phyloP scores from a whole-genome alignment of 1,139 yeast genomes.

The Debaryomyces sp. region DNA sequence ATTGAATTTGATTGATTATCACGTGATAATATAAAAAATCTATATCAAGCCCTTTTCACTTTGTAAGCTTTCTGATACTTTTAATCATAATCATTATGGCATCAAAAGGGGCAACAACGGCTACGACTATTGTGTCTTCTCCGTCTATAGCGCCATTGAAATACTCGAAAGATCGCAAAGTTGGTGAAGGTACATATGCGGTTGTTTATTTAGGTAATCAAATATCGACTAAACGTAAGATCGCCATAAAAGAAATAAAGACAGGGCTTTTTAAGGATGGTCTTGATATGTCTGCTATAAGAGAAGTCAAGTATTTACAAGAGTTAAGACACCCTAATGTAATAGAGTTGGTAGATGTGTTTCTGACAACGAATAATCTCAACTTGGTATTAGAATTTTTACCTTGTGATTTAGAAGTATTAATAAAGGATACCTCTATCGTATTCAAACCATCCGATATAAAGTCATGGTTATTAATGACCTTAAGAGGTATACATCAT shows the following conservation, averaged over 20 bases:
- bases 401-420: conserved; percentile 88
- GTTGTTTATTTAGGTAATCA: conserved; percentile 87
- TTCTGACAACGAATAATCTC: conserved; percentile 68
- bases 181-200: conserved; percentile 99
- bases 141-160: conserved; percentile 12
- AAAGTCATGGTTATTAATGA: conserved; percentile 93
- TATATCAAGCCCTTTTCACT: background rate
- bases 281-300: conserved; percentile 92
- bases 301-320: conserved; percentile 92
- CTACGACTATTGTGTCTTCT: background rate
- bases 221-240: conserved; percentile 55
- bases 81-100: background rate
- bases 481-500: conserved; percentile 90
- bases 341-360: conserved; percentile 86
- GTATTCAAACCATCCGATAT: conserved; percentile 86
- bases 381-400: conserved; percentile 88
- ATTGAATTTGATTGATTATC: background rate
- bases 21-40: background rate
- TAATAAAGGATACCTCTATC: conserved; percentile 77
- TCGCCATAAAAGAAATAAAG: conserved; percentile 95
- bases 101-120: background rate
- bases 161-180: conserved; percentile 70
- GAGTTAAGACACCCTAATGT: conserved; percentile 83
- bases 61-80: background rate
- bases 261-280: conserved; percentile 96